phyloP scores from a whole-genome alignment of 2,329 filamentous ascomycete species.

The Fusarium sp. region DNA sequence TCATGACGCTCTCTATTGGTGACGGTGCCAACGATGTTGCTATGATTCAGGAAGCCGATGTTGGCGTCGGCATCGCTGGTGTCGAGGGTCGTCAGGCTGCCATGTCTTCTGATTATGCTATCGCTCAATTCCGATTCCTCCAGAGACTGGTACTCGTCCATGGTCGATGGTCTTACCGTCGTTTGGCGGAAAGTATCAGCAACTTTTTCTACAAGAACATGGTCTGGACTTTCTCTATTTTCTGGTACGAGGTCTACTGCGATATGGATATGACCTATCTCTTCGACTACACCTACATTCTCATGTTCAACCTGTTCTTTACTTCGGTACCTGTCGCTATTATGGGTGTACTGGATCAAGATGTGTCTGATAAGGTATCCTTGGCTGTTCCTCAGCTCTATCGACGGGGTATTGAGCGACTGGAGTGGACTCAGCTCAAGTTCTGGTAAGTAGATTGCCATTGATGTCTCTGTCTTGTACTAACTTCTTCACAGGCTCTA shows the following conservation, averaged over 20 bases:
- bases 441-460: conserved; percentile 80
- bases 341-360: conserved; percentile 97
- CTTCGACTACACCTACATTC: conserved; percentile 97
- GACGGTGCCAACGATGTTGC: conserved; percentile 97
- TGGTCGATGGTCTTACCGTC: conserved; percentile 95
- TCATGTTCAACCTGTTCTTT: conserved; percentile 96
- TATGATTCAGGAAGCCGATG: conserved; percentile 97
- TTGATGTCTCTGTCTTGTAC: neutral
- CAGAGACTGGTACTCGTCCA: conserved; percentile 89
- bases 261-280: conserved; percentile 97
- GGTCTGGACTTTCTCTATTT: conserved; percentile 95
- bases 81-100: conserved; percentile 92
- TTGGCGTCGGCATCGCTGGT: conserved; percentile 95
- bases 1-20: conserved; percentile 94
- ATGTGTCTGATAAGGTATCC: conserved; percentile 94
- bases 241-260: conserved; percentile 97
- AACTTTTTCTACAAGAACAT: conserved; percentile 99
- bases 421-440: conserved; percentile 95
- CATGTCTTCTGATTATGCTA: conserved; percentile 97
- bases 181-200: conserved; percentile 91
- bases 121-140: conserved; percentile 92
- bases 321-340: conserved; percentile 95
- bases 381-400: conserved; percentile 96
- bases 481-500: conserved; percentile 73
- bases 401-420: conserved; percentile 91